A percentile compares a stretch with the other conserved stretches of the same genome.
Conservation (phyloP, 345 rosid species). For the Aquilaria malaccensis region DNA sequence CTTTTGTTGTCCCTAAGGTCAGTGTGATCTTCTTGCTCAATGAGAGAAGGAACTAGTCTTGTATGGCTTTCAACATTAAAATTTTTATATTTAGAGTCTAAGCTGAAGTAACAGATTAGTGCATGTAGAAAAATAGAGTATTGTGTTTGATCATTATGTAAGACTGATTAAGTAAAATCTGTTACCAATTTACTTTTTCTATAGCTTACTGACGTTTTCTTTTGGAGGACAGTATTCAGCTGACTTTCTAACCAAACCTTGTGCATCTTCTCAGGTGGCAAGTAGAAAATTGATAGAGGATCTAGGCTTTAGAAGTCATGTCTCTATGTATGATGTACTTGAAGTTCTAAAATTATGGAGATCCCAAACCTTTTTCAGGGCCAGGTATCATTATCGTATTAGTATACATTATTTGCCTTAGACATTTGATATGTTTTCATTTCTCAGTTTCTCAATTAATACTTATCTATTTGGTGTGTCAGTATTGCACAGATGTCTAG, state of each 20-base stretch:
- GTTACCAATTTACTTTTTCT: neutral
- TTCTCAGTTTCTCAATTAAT: conserved; percentile 2
- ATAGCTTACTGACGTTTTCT: neutral
- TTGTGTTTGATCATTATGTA: neutral
- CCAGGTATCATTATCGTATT: conserved; percentile 42
- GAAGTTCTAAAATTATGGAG: conserved; percentile 53
- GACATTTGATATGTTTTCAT: neutral
- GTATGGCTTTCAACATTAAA: conserved; percentile 2
- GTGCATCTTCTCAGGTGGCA: conserved; percentile 42
- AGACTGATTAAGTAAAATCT: neutral
- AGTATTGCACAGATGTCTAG: conserved; percentile 72
- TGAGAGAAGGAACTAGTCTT: neutral
- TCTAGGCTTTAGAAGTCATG: conserved; percentile 74
- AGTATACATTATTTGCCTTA: no score
- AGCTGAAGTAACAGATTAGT: neutral
- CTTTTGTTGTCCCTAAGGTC: conserved; percentile 91
- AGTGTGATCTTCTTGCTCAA: conserved; percentile 15
- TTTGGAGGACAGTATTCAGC: neutral
- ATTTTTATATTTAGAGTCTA: neutral
- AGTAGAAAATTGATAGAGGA: conserved; percentile 48
- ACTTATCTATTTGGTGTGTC: conserved; percentile 26
- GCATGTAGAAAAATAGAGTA: neutral
- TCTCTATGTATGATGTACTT: conserved; percentile 49
- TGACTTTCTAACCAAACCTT: conserved; percentile 3
- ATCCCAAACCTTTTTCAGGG: conserved; percentile 44